Evolutionary conservation across 768 basidiomycete genomes (phyloP).

Genomic region (Mrakia gelida): DNA sequence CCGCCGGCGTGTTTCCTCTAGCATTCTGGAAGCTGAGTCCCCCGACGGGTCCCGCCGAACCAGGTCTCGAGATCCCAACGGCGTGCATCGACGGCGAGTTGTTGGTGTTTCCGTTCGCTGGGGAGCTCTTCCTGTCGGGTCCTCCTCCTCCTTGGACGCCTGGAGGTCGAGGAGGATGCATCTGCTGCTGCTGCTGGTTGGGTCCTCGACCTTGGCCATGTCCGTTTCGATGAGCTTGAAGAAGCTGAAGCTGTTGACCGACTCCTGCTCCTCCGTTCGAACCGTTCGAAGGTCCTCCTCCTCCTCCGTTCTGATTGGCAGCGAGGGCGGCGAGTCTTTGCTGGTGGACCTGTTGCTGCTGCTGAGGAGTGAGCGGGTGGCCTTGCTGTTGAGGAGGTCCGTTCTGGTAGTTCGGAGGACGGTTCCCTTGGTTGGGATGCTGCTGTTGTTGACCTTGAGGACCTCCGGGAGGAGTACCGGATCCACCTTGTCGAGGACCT

Average conservation of each 20-base stretch:
- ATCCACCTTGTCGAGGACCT: not conserved
- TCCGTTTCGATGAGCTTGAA: slow-evolving; percentile 25
- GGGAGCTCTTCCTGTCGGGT: slow-evolving; percentile 31
- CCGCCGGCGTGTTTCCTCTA: not conserved
- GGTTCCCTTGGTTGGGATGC: not conserved
- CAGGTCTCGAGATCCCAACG: not conserved
- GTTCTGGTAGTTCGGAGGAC: slow-evolving; percentile 6
- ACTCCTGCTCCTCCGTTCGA: slow-evolving; percentile 1
- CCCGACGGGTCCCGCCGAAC: not conserved
- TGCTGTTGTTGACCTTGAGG: too few relatives aligned
- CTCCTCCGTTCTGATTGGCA: not conserved
- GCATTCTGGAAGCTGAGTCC: not conserved
- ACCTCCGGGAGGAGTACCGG: slow-evolving; percentile 9
- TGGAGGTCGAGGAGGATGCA: too few relatives aligned
- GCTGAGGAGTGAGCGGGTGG: slow-evolving; percentile 6
- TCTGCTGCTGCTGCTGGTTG: slow-evolving; percentile 36
- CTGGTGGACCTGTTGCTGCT: slow-evolving; percentile 18
- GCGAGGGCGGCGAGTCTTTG: slow-evolving; percentile 15
- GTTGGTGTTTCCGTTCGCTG: not conserved
- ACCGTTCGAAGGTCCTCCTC: slow-evolving; percentile 19
- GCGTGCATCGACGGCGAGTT: not conserved
- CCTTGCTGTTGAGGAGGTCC: not conserved
- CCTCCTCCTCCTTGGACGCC: slow-evolving; percentile 16
- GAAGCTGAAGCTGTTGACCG: slow-evolving; percentile 19
- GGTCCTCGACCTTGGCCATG: slow-evolving; percentile 43